These are phyloP conservation scores for Agaricus blazei DNA, from an alignment of 768 basidiomycete species.

Conservation along the genomic window DNA sequence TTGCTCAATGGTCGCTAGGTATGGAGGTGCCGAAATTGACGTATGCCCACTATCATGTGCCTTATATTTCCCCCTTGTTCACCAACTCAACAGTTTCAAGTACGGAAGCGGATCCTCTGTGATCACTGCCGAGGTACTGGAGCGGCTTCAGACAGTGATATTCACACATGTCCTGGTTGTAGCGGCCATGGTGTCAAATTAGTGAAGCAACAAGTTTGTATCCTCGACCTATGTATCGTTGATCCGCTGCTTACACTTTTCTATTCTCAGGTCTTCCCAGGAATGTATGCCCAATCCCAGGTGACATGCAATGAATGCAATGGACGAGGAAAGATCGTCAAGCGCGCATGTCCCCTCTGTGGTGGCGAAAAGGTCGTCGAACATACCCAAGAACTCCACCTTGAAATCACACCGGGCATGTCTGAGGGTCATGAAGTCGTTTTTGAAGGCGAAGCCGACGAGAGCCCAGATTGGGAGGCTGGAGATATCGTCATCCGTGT, in stretches of 20 bases:
- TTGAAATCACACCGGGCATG: slow-evolving; percentile 84
- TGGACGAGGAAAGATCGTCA: slow-evolving; percentile 79
- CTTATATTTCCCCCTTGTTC: background rate
- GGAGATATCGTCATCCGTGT: slow-evolving; percentile 91
- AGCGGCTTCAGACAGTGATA: slow-evolving; percentile 83
- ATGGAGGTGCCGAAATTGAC: slow-evolving; percentile 83
- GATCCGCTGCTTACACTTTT: background rate
- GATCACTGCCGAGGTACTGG: slow-evolving; percentile 97
- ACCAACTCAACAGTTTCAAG: slow-evolving; percentile 63
- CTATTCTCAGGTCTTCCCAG: slow-evolving; percentile 70
- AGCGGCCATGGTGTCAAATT: slow-evolving; percentile 82
- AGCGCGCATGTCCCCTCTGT: slow-evolving; percentile 78
- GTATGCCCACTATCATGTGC: slow-evolving; percentile 33
- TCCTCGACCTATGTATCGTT: background rate
- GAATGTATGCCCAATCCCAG: slow-evolving; percentile 91
- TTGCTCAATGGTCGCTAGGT: slow-evolving; percentile 37
- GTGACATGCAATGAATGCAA: slow-evolving; percentile 78
- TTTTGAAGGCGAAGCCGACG: slow-evolving; percentile 96
- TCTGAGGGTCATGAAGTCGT: slow-evolving; percentile 92
- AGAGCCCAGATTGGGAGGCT: slow-evolving; percentile 92
- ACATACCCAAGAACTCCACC: slow-evolving; percentile 73
- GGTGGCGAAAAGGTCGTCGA: slow-evolving; percentile 77
- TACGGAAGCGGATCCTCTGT: slow-evolving; percentile 89
- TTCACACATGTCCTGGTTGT: slow-evolving; percentile 83
- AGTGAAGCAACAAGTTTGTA: slow-evolving; percentile 67